Evolutionary conservation across 352 stramenopile species (phyloP), one percentile per base, ranked within the genome.

Genomic region (Globisporangium polare): DNA sequence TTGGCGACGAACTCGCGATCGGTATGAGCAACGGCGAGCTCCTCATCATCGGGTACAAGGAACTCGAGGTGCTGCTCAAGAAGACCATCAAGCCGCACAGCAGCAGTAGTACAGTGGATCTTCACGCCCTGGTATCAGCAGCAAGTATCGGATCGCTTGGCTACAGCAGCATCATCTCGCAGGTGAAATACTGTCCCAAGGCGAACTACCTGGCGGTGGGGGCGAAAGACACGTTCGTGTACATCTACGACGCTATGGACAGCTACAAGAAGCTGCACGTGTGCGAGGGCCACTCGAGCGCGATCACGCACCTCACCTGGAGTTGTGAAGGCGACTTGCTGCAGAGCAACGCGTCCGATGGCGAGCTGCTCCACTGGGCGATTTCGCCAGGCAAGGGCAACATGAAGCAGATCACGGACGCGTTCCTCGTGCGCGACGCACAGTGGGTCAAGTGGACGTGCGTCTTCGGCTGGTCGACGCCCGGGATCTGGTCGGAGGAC

Each of bases 291-390:
- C 88, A 97, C 71, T 88, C 93, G 45, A 89, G 86, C 33, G 76
- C 73, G 46, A 72, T 96, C 42, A 76, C 73, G 1, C 80, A 95
- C 63, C 72, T 98, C 39, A 95, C 97, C 37, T 98, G 95, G 75
- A 96, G 77, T 45, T 69, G 41, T 9, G 86, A 96, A 13, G 74
- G 77, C 4, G 79, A 85, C 33, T 86, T 95, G 29, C 47, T 98
- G 2, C 78, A 89, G 50, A 92, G 73, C 55, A 97, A 96, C 58
- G 74, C 82, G 15, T 68, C 72, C 6, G 79, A 91, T 54, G 76
- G 82, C 6, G 82, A 91, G 35, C 71, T 89, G 41, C 53, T 89
- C 9, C 74, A 85, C 54, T 91, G 82, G 82, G 64, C 74, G 13
- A 31, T 82, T 17, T 64, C 71, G 20, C 53, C 68, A 0, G 59